Evolutionary conservation across 345 rosid genomes (phyloP), one percentile per base, ranked within the genome.

Genomic region (Eucalyptus cloeziana): DNA sequence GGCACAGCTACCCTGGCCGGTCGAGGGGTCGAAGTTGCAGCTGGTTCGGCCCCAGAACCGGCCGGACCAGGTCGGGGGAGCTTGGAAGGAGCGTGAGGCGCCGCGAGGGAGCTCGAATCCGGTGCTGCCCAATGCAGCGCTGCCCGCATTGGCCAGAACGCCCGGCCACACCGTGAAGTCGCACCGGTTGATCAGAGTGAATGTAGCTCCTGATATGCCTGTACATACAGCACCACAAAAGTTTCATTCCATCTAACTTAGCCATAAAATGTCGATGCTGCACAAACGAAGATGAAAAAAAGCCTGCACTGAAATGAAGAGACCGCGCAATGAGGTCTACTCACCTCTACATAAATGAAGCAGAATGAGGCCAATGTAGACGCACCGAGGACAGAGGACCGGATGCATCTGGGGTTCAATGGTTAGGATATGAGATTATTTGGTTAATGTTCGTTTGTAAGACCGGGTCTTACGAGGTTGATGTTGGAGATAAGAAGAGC

Each of bases 61-160:
- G 91, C 99, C 99, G 2, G 97, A 98, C 99, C 99, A 98, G 17
- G 99, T 92, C 8, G 98, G 49, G 10, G 99, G 99, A 5, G 97
- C 95, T 49, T 91, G 51, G 37, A 98, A 85, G 86, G 94, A 86
- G 52, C 89, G 91, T 64, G 96, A 69, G 88, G 95, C 94, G 15
- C 95, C 97, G 27, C 90, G 88, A 27, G 91, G 95, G 45, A 97
- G 99, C 9, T 92, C 86, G 92, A 97, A 97, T 13, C 99, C 99
- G 51, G 99, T 97, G 85, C 24, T 96, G 91, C 5, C 92, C 91
- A 76, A 76, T 10, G 93, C 90, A 62, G 92, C 92, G 5, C 92
- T 89, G 47, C 95, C 98, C 15, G 99, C 98, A 94, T 95, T 96
- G 10, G 99, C 94, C 47, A 96, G 93, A 89, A 96, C 92, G 79